phyloP scores from a whole-genome alignment of 805 yeast species.

The Ogataea populi-albae region DNA sequence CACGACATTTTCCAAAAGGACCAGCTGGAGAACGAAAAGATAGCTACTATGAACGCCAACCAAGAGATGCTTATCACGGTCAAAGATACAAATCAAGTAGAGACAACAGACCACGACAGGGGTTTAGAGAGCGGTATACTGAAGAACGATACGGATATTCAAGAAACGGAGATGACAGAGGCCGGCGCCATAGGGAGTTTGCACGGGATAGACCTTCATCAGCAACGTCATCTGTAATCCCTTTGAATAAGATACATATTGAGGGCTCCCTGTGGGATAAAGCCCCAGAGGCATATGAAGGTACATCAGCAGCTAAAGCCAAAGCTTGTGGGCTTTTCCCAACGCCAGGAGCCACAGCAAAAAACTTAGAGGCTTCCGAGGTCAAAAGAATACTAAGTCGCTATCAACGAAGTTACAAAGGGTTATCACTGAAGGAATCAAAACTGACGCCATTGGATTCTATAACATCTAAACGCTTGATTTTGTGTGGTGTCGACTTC shows the following conservation, averaged over 20 bases:
- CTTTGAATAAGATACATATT: constrained; percentile 52
- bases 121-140: constrained; percentile 4
- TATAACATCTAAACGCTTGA: constrained; percentile 22
- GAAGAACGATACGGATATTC: too few species aligned
- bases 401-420: constrained; percentile 11
- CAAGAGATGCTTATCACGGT: constrained; percentile 2
- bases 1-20: constrained; percentile 6
- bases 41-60: too few species aligned
- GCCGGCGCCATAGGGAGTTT: constrained; percentile 9
- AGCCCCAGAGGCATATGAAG: constrained; percentile 66
- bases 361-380: constrained; percentile 37
- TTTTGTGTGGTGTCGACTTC: constrained; percentile 23
- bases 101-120: constrained; percentile 4
- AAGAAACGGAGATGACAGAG: constrained; percentile 12
- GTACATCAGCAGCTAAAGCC: constrained; percentile 70
- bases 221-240: constrained; percentile 34
- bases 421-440: constrained; percentile 21
- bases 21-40: too few species aligned
- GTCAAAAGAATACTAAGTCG: constrained; percentile 22
- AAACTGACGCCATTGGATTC: constrained; percentile 28
- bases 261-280: constrained; percentile 64
- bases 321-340: constrained; percentile 79
- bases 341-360: constrained; percentile 54
- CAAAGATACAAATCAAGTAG: constrained; percentile 1
- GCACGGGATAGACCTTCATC: constrained; percentile 12